These are phyloP conservation scores for Fraxinus excelsior DNA, from an alignment of 257 asterid genomes.

Conservation along the genomic window DNA sequence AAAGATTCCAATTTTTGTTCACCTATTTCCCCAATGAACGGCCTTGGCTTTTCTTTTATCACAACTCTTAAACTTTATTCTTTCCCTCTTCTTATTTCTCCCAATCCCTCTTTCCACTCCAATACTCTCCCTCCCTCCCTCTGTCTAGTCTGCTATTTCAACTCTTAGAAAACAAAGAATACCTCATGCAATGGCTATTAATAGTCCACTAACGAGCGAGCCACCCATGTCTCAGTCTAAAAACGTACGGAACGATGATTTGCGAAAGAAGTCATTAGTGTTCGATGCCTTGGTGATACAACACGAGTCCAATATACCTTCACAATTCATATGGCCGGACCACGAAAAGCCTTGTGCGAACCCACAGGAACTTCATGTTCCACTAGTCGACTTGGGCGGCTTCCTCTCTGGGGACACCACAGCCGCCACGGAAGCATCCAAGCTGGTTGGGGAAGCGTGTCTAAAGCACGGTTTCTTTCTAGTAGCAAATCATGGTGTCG, in stretches of 20 bases:
- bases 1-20: conserved; percentile 49
- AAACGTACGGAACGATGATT: conserved; percentile 14
- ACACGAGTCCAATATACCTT: conserved; percentile 54
- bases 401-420: conserved; percentile 66
- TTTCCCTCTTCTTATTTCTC: conserved; percentile 1
- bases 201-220: conserved; percentile 38
- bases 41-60: conserved; percentile 52
- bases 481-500: conserved; percentile 75
- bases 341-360: conserved; percentile 61
- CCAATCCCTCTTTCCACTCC: conserved; percentile 5
- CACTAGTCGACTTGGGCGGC: conserved; percentile 64
- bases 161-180: not conserved
- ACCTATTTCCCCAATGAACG: conserved; percentile 39
- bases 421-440: conserved; percentile 49
- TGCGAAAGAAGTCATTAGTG: conserved; percentile 22
- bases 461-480: conserved; percentile 71
- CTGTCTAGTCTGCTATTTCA: not conserved
- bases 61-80: conserved; percentile 22
- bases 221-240: conserved; percentile 26
- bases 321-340: conserved; percentile 88
- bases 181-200: conserved; percentile 64
- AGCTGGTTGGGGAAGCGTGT: conserved; percentile 70
- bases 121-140: not conserved
- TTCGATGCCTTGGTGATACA: conserved; percentile 56
- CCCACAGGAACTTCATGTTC: conserved; percentile 53